phyloP scores from a whole-genome alignment of 768 basidiomycete species.

The Crassisporium funariophilum region DNA sequence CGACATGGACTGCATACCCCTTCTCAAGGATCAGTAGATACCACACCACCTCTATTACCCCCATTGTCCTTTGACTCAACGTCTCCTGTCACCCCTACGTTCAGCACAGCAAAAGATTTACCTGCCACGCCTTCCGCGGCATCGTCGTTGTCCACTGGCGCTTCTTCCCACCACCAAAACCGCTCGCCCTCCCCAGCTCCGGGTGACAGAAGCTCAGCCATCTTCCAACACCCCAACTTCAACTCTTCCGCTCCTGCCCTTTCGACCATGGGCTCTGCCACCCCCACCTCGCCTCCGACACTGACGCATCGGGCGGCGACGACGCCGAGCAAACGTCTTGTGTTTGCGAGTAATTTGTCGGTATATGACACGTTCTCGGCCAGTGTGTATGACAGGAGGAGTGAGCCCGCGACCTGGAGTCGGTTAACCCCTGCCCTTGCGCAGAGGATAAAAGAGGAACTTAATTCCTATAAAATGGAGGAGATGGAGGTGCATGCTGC shows the following conservation, averaged over 20 bases:
- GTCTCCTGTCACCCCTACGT: slow-evolving; percentile 29
- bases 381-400: slow-evolving; percentile 89
- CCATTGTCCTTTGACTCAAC: slow-evolving; percentile 57
- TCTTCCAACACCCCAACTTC: slow-evolving; percentile 80
- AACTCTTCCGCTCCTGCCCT: slow-evolving; percentile 92
- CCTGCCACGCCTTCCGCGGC: slow-evolving; percentile 22
- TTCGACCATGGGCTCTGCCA: slow-evolving; percentile 48
- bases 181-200: slow-evolving; percentile 38
- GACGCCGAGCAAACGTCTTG: slow-evolving; percentile 67
- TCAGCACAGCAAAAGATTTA: slow-evolving; percentile 43
- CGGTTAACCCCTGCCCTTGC: slow-evolving; percentile 92
- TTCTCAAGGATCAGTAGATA: slow-evolving; percentile 33
- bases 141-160: slow-evolving; percentile 26
- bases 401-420: slow-evolving; percentile 97
- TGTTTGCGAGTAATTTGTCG: slow-evolving; percentile 90
- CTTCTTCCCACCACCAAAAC: slow-evolving; percentile 27
- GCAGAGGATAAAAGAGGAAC: slow-evolving; percentile 96
- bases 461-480: slow-evolving; percentile 99
- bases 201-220: slow-evolving; percentile 46
- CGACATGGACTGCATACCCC: slow-evolving; percentile 63
- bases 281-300: slow-evolving; percentile 41
- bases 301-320: slow-evolving; percentile 76
- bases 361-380: slow-evolving; percentile 97
- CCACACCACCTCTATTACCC: slow-evolving; percentile 65
- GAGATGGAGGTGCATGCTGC: slow-evolving; percentile 98